Evolutionary conservation across 495 filamentous ascomycete species (phyloP).

Genomic region (Bathelium albidoporum): DNA sequence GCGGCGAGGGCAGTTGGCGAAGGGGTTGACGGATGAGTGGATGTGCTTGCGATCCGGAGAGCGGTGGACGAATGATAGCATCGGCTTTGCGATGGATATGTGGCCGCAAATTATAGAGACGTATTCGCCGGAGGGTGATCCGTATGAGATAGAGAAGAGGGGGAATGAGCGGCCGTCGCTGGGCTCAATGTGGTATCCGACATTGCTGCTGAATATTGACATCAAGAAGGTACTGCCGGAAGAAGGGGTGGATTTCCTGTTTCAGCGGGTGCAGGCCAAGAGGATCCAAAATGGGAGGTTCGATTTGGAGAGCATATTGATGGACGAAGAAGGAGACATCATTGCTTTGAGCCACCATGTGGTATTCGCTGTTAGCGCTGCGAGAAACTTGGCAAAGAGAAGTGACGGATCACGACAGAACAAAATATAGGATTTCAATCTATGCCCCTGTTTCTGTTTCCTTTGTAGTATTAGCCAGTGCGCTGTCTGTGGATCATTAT

Average conservation of each 20-base stretch:
- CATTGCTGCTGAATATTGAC: slow-evolving; percentile 46
- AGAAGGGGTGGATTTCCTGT: slow-evolving; percentile 36
- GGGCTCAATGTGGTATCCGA: slow-evolving; percentile 63
- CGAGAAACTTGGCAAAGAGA: slow-evolving; percentile 27
- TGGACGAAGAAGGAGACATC: slow-evolving; percentile 31
- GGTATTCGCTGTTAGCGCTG: slow-evolving; percentile 23
- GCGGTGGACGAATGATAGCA: slow-evolving; percentile 30
- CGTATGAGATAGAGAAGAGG: slow-evolving; percentile 40
- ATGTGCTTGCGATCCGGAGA: slow-evolving; percentile 39
- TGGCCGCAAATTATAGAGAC: slow-evolving; percentile 50
- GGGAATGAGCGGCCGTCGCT: slow-evolving; percentile 26
- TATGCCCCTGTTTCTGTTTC: too few relatives aligned
- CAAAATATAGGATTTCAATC: too few relatives aligned
- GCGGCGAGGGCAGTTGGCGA: slow-evolving; percentile 32
- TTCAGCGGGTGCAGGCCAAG: slow-evolving; percentile 31
- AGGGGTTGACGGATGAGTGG: slow-evolving; percentile 55
- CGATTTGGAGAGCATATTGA: slow-evolving; percentile 32
- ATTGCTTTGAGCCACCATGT: slow-evolving; percentile 35
- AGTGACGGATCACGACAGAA: slow-evolving; percentile 15
- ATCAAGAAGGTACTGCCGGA: slow-evolving; percentile 37
- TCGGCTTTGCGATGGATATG: slow-evolving; percentile 54
- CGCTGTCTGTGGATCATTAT: neutral
- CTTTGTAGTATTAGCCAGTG: neutral
- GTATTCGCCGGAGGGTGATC: slow-evolving; percentile 18
- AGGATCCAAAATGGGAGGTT: slow-evolving; percentile 37